Conservation (phyloP, 2,329 filamentous ascomycete species). For the Aureobasidium mangrovei region DNA sequence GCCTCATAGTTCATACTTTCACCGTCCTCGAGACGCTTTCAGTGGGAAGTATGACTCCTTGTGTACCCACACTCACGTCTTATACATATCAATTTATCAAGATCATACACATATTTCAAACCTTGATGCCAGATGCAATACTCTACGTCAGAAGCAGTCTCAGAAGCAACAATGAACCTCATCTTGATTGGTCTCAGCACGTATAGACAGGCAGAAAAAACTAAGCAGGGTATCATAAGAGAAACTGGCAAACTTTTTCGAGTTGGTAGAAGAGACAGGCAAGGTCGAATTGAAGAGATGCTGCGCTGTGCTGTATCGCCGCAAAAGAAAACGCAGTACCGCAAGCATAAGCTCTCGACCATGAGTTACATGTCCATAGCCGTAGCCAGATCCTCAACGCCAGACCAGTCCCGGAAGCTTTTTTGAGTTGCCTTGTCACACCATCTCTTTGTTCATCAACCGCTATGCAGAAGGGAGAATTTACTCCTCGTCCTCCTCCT, state of each 20-base stretch:
- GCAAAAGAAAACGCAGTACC: conserved; percentile 9
- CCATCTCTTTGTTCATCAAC: conserved; percentile 12
- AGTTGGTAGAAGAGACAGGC: conserved; percentile 2
- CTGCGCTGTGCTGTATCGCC: conserved; percentile 13
- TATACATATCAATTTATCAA: neutral
- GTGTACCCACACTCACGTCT: conserved; percentile 8
- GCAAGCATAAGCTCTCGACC: conserved; percentile 11
- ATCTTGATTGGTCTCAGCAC: no score
- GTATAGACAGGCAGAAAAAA: neutral
- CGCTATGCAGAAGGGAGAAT: conserved; percentile 8
- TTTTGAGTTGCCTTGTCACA: conserved; percentile 7
- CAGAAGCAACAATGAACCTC: no score
- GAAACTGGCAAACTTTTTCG: conserved; percentile 11
- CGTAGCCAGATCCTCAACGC: conserved; percentile 14
- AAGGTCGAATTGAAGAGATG: conserved; percentile 13
- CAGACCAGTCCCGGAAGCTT: conserved; percentile 13
- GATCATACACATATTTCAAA: no score
- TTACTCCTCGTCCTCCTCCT: conserved; percentile 39
- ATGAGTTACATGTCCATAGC: conserved; percentile 14
- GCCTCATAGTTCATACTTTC: conserved; percentile 16
- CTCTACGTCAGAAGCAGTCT: no score
- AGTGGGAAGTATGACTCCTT: conserved; percentile 15
- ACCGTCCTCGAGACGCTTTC: conserved; percentile 11
- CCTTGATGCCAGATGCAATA: no score
- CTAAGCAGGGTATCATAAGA: conserved; percentile 1